Evolutionary conservation across 1,139 yeast species (phyloP), one percentile per base, ranked within the genome.

Genomic region (Hyphopichia buzzinii): DNA sequence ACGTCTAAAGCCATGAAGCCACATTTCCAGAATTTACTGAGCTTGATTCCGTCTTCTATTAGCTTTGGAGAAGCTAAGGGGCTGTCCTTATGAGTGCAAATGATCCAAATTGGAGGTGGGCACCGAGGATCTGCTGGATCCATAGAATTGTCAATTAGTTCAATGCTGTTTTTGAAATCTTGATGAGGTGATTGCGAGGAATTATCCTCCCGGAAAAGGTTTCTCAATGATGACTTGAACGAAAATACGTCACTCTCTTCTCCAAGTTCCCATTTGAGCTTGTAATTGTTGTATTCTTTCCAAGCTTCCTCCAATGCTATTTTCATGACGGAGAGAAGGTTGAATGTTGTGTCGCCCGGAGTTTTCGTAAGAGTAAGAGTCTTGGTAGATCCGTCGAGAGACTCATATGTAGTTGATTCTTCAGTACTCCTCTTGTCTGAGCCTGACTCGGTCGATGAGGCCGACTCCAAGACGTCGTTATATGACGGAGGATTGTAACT

Each of bases 221-320:
- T 77, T 43, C 74, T 79, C 22, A 84, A 52, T 1, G 82, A 77
- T 30, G 72, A 64, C 41, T 79, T 70, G 26, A 84, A 49, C 0
- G 85, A 79, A 48, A 79, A 81, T 0, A 78, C 67, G 51, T 84
- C 92, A 28, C 75, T 72, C 53, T 84, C 94, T 46, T 76, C 67
- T 3, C 87, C 86, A 34, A 64, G 62, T 36, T 76, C 73, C 82
- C 87, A 79, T 26, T 67, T 65, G 19, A 55, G 59, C 40, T 72
- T 72, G 52, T 77, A 84, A 5, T 67, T 62, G 37, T 73, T 59
- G 49, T 73, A 84, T 50, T 83, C 88, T 30, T 64, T 67, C 94
- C 94, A 84, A 2, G 90, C 90, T 42, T 83, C 89, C 17, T 72
- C 68, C 26, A 84, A 67, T 0, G 85, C 76, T 4, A 64, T 67